Conservation (phyloP, 768 basidiomycete genomes). For the Trametes sanguinea region DNA sequence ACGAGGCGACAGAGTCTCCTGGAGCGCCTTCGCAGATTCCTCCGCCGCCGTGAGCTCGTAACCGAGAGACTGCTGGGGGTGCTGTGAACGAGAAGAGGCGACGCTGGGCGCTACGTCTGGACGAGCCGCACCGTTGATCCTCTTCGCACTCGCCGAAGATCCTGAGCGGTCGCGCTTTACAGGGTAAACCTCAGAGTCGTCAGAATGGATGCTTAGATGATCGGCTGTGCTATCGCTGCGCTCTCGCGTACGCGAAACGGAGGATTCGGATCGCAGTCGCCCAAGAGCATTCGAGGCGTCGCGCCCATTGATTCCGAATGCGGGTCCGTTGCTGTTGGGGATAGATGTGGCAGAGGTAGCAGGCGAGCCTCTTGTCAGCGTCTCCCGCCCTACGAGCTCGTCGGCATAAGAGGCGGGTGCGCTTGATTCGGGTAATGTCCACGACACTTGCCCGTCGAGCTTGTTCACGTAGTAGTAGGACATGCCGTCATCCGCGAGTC, state of each 20-base stretch:
- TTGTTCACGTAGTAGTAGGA: slow-evolving; percentile 81
- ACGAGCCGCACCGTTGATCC: slow-evolving; percentile 16
- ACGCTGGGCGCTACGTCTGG: neutral
- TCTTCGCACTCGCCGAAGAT: slow-evolving; percentile 21
- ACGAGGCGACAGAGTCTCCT: slow-evolving; percentile 57
- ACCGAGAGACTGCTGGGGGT: slow-evolving; percentile 12
- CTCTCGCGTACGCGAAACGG: slow-evolving; percentile 32
- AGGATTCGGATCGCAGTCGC: slow-evolving; percentile 38
- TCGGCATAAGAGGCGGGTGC: slow-evolving; percentile 10
- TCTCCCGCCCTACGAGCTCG: neutral
- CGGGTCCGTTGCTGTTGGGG: slow-evolving; percentile 12
- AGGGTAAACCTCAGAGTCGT: slow-evolving; percentile 74
- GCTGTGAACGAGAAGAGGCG: slow-evolving; percentile 2
- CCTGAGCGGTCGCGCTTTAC: slow-evolving; percentile 34
- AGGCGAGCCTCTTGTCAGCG: neutral
- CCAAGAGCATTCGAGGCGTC: slow-evolving; percentile 5
- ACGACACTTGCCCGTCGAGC: slow-evolving; percentile 63
- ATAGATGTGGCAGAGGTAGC: neutral
- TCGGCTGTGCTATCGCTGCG: slow-evolving; percentile 38
- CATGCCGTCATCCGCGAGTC: slow-evolving; percentile 79
- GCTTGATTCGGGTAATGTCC: slow-evolving; percentile 43
- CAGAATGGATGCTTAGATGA: slow-evolving; percentile 71
- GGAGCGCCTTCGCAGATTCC: slow-evolving; percentile 64
- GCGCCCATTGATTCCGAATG: neutral
- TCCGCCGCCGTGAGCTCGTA: slow-evolving; percentile 58